Conservation (phyloP, 176 grass and related monocot genomes). For the bread wheat (Triticum aestivum) region IWGSC_CS_RefSeq_v2.1 NC_057808.1:348995381-348995880, state of each 20-base stretch:
- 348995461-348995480: slow-evolving; percentile 83
- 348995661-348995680: neutral
- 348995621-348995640: slow-evolving; percentile 6
- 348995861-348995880: slow-evolving; percentile 6
- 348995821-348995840: slow-evolving; percentile 80
- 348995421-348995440: slow-evolving; percentile 81
- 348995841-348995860: slow-evolving; percentile 27
- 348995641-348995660: neutral
- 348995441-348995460: slow-evolving; percentile 71
- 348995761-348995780: slow-evolving; percentile 76
- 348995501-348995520: slow-evolving; percentile 80
- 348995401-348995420: slow-evolving; percentile 60
- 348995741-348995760: slow-evolving; percentile 74
- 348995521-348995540: slow-evolving; percentile 78
- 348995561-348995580: slow-evolving; percentile 86
- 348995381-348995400: slow-evolving; percentile 81
- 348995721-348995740: slow-evolving; percentile 62
- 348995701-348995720: slow-evolving; percentile 65
- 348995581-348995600: slow-evolving; percentile 82
- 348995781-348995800: slow-evolving; percentile 89
- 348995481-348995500: slow-evolving; percentile 96
- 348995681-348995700: slow-evolving; percentile 1
- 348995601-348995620: slow-evolving; percentile 94
- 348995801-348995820: slow-evolving; percentile 58
- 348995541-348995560: slow-evolving; percentile 67